Percentiles rank a stretch among this genome's conserved stretches.
These are phyloP conservation scores for Geosmithia morbida DNA, from an alignment of 2,329 filamentous ascomycete species.

Conservation along the genomic window DNA sequence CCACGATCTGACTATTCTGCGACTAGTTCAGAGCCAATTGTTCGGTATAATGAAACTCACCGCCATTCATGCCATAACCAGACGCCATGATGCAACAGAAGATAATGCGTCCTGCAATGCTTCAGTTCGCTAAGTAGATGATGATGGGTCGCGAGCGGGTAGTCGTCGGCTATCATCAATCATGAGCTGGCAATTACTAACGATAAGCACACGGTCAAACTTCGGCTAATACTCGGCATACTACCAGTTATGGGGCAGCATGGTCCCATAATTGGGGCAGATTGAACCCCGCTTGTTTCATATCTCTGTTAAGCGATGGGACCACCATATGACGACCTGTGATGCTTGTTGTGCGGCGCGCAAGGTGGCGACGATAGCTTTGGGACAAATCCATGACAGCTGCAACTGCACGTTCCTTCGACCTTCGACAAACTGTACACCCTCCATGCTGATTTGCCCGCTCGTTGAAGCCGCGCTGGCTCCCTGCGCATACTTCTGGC, in stretches of 20 bases:
- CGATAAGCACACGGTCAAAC: neutral
- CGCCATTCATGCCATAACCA: slow-evolving; percentile 69
- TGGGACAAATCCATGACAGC: neutral
- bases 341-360: neutral
- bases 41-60: slow-evolving; percentile 29
- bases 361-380: neutral
- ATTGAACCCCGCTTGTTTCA: neutral
- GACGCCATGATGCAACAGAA: slow-evolving; percentile 48
- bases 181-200: neutral
- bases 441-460: neutral
- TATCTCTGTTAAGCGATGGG: neutral
- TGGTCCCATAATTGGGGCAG: neutral
- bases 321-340: neutral
- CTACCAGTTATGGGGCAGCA: neutral
- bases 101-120: neutral
- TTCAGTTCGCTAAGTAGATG: neutral
- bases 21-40: neutral
- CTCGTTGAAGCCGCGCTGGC: neutral
- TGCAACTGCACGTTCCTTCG: neutral
- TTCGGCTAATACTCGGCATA: neutral
- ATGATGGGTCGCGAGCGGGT: neutral
- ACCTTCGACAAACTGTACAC: neutral
- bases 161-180: neutral
- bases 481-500: neutral
- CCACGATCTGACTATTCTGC: neutral